phyloP scores from a whole-genome alignment of 495 filamentous ascomycete species.

The Aspergillus sclerotiicarbonarius region DNA sequence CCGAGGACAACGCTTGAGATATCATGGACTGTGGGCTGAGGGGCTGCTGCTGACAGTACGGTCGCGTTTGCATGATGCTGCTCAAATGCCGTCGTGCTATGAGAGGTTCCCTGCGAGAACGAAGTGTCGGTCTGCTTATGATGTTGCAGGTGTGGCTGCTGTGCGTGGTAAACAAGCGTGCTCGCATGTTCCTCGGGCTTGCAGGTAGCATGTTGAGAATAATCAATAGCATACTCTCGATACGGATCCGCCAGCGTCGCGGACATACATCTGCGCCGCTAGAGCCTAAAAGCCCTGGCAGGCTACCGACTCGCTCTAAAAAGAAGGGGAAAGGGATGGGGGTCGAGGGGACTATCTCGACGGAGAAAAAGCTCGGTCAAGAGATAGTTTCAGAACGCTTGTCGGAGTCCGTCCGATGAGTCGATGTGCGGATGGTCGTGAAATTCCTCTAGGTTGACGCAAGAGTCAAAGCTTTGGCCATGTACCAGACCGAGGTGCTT shows the following conservation, averaged over 20 bases:
- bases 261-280: constrained; percentile 44
- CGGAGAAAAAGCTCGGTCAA: neutral
- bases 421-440: neutral
- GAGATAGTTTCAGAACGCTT: neutral
- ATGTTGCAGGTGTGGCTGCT: constrained; percentile 31
- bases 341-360: neutral
- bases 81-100: constrained; percentile 29
- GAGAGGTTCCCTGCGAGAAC: constrained; percentile 30
- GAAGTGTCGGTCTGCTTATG: constrained; percentile 29
- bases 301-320: constrained; percentile 19
- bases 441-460: neutral
- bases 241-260: constrained; percentile 44
- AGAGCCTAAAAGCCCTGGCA: constrained; percentile 41
- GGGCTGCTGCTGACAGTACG: constrained; percentile 27
- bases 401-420: neutral
- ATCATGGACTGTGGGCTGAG: constrained; percentile 28
- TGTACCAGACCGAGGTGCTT: constrained; percentile 12
- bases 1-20: constrained; percentile 26
- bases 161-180: constrained; percentile 33
- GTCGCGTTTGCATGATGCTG: constrained; percentile 32
- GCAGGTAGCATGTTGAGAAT: constrained; percentile 34
- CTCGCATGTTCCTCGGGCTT: constrained; percentile 35
- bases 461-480: constrained; percentile 12
- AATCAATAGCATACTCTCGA: constrained; percentile 40
- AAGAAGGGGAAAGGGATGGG: constrained; percentile 4